Conservation (phyloP, 225 moss, liverwort and hornwort genomes). For the Physcomitrellopsis africana region DNA sequence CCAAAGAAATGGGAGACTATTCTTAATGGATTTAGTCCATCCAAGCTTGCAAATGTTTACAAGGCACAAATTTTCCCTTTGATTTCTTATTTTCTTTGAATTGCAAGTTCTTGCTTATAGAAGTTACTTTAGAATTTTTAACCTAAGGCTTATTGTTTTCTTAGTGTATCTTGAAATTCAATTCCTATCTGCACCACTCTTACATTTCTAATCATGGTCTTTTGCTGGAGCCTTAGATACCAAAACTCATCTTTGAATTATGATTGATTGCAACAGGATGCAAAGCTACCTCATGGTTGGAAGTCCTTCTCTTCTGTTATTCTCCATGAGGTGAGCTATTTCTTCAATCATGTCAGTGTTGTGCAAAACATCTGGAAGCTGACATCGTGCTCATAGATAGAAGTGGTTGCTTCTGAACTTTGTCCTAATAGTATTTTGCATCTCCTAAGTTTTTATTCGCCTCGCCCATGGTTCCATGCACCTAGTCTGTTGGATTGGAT, state of each 20-base stretch:
- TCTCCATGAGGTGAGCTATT: slow-evolving; percentile 59
- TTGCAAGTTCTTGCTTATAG: slow-evolving; percentile 1
- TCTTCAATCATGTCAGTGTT: background rate
- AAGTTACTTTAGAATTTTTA: background rate
- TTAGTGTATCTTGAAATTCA: background rate
- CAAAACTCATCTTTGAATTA: slow-evolving; percentile 14
- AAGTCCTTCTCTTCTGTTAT: slow-evolving; percentile 80
- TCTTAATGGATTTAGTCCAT: slow-evolving; percentile 53
- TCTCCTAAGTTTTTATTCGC: slow-evolving; percentile 15
- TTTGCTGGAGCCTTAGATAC: too few species aligned
- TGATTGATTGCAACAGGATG: slow-evolving; percentile 49
- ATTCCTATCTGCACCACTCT: slow-evolving; percentile 3
- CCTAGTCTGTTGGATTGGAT: slow-evolving; percentile 18
- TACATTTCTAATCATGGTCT: slow-evolving; percentile 10
- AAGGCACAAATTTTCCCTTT: slow-evolving; percentile 46
- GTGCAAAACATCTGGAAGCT: background rate
- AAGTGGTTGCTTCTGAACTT: slow-evolving; percentile 6
- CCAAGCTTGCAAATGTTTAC: slow-evolving; percentile 61
- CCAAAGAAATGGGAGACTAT: slow-evolving; percentile 55
- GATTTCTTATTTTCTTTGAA: slow-evolving; percentile 10
- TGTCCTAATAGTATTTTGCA: slow-evolving; percentile 11
- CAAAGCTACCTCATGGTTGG: slow-evolving; percentile 78
- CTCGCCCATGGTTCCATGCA: slow-evolving; percentile 5
- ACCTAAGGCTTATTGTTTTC: background rate
- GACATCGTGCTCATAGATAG: slow-evolving; percentile 1